Evolutionary conservation across 1,139 yeast genomes (phyloP), one percentile per base, ranked within the genome.

Genomic region (Yamadazyma dendronema): DNA sequence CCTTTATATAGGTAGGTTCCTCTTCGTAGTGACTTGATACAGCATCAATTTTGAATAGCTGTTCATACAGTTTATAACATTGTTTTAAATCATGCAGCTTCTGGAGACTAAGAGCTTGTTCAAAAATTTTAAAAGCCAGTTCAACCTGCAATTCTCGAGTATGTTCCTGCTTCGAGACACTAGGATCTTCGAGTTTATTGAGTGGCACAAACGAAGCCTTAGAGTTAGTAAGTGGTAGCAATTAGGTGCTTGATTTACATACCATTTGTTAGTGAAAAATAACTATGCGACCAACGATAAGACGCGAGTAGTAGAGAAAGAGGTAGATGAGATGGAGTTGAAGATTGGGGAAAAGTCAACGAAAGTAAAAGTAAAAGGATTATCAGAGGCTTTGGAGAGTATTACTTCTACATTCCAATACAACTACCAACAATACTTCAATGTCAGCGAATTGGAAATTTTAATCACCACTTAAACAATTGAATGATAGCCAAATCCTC

Each of bases 91-190:
- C 55, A 4, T 67, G 62, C 1, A 63, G 56, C 45, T 79, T 77
- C 46, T 92, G 95, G 10, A 65, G 63, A 10, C 61, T 58, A 28
- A 94, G 63, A 0, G 96, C 96, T 21, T 64, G 61, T 49, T 88
- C 89, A 56, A 84, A 88, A 12, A 81, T 62, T 48, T 79, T 79
- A 57, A 84, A 83, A 3, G 96, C 95, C 53, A 84, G 86, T 59
- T 94, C 98, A 13, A 92, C 81, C 67, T 88, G 79, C 27, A 77
- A 83, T 52, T 92, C 98, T 38, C 96, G 65, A 1, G 97, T 84
- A 52, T 89, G 95, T 47, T 88, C 92, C 48, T 89, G 96, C 42
- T 68, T 67, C 30, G 71, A 59, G 4, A 53, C 43, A 9, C 75
- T 62, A 33, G 83, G 85, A 52, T 87, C 95, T 42, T 83, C 90